A percentile compares a stretch with the other conserved stretches of the same genome.
phyloP scores from a whole-genome alignment of 768 basidiomycete species.

The Rhodotorula taiwanensis region DNA sequence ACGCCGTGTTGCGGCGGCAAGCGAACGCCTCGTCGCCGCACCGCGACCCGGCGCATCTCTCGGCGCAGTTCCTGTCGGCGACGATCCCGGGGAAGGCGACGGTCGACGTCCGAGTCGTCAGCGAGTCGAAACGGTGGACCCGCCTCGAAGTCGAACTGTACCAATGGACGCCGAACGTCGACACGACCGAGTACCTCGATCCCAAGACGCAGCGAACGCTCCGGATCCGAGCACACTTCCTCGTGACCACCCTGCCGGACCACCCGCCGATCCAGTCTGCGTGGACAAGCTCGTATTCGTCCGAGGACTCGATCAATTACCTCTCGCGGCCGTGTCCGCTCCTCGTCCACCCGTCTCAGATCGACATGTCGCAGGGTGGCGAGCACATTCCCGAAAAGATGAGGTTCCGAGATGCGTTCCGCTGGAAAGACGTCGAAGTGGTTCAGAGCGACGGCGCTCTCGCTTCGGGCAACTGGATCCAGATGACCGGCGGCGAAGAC shows the following conservation, averaged over 20 bases:
- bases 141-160: conserved; percentile 26
- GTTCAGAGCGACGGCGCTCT: neutral
- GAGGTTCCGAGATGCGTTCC: conserved; percentile 15
- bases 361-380: conserved; percentile 1
- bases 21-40: neutral
- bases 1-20: conserved; percentile 15
- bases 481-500: conserved; percentile 20
- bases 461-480: conserved; percentile 24
- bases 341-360: conserved; percentile 8
- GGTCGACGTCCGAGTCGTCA: conserved; percentile 20
- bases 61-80: conserved; percentile 18
- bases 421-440: conserved; percentile 22
- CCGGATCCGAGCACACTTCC: conserved; percentile 22
- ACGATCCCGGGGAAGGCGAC: conserved; percentile 3
- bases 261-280: neutral
- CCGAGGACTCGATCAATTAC: conserved; percentile 5
- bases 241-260: conserved; percentile 7
- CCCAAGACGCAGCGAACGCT: neutral
- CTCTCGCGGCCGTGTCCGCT: conserved; percentile 20
- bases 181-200: neutral
- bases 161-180: conserved; percentile 14
- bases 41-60: conserved; percentile 19
- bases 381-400: conserved; percentile 16
- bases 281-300: neutral
- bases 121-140: conserved; percentile 23